Conservation (phyloP, 176 grass and related monocot species). For the Aegilops umbellulata region DNA sequence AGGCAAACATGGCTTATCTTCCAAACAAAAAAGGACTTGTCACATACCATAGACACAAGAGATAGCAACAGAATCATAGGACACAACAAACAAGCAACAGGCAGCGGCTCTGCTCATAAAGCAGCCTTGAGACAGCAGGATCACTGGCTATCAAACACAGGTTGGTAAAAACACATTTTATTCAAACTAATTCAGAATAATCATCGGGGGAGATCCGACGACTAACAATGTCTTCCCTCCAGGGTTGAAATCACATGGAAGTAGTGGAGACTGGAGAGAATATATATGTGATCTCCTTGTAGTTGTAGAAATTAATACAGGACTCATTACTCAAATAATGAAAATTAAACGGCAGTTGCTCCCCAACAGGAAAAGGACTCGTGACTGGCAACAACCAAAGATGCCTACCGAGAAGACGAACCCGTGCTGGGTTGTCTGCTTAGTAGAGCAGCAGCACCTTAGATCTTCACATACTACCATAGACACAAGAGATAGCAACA, state of each 20-base stretch:
- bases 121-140: no score
- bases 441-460: background rate
- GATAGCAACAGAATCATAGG: no score
- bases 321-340: background rate
- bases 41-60: no score
- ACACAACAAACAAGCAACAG: no score
- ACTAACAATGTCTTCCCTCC: background rate
- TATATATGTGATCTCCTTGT: background rate
- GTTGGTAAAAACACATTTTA: no score
- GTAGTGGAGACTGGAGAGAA: background rate
- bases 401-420: background rate
- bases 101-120: no score
- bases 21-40: no score
- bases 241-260: background rate
- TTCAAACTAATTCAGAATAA: background rate
- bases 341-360: conserved; percentile 4
- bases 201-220: no score
- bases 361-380: background rate
- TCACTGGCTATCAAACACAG: no score
- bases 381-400: background rate
- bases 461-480: conserved; percentile 24
- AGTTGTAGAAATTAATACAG: background rate
- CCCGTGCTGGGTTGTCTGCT: background rate
- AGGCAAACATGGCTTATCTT: no score
- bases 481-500: no score